These are phyloP conservation scores for Epichloe coenophiala DNA, from an alignment of 2,329 filamentous ascomycete species.

Conservation along the genomic window DNA sequence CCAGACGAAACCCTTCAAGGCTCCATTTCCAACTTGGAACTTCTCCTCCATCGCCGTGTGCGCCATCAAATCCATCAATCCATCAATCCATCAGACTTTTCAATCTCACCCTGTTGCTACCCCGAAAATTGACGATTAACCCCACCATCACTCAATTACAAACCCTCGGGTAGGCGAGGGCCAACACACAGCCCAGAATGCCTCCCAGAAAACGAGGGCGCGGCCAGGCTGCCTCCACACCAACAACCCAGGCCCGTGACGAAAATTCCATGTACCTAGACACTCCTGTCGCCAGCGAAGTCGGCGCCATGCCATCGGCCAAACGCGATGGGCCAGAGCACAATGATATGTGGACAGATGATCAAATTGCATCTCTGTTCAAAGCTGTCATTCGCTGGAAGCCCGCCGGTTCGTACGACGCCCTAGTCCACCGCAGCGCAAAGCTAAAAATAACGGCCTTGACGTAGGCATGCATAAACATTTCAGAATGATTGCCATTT, in stretches of 20 bases:
- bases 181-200: slow-evolving; percentile 30
- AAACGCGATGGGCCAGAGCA: slow-evolving; percentile 12
- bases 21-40: not conserved
- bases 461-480: slow-evolving; percentile 74
- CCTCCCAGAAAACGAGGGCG: slow-evolving; percentile 58
- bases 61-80: no score
- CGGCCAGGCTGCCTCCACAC: slow-evolving; percentile 40
- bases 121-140: not conserved
- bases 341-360: slow-evolving; percentile 81
- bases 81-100: not conserved
- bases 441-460: not conserved
- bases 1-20: not conserved
- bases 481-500: slow-evolving; percentile 81
- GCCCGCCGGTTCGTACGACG: slow-evolving; percentile 57
- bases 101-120: not conserved
- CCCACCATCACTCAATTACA: not conserved
- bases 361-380: slow-evolving; percentile 84
- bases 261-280: slow-evolving; percentile 50
- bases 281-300: slow-evolving; percentile 41
- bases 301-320: slow-evolving; percentile 16
- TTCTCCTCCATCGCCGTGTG: not conserved
- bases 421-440: not conserved
- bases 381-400: slow-evolving; percentile 93
- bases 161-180: not conserved
- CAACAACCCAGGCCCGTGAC: slow-evolving; percentile 35